Conservation (phyloP, 176 grass and related monocot genomes). For the Metroxylon sagu region DNA sequence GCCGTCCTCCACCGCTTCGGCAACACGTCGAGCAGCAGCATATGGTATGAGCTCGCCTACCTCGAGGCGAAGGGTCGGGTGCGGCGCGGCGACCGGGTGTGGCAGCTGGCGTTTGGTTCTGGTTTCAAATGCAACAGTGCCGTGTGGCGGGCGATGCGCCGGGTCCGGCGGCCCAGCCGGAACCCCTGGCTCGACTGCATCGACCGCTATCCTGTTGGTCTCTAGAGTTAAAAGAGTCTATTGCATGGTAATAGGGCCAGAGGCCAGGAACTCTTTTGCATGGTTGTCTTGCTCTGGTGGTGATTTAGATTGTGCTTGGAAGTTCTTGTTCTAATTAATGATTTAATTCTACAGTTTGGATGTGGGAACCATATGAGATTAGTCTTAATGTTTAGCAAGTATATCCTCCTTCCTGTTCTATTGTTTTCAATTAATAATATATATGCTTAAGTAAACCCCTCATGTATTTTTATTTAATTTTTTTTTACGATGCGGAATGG, state of each 20-base stretch:
- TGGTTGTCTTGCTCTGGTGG: too few relatives aligned
- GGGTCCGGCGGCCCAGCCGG: slow-evolving; percentile 49
- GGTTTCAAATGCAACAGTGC: slow-evolving; percentile 99
- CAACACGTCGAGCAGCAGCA: slow-evolving; percentile 93
- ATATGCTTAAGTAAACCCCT: too few relatives aligned
- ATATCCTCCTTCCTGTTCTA: too few relatives aligned
- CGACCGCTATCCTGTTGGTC: slow-evolving; percentile 50
- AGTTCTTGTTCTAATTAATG: too few relatives aligned
- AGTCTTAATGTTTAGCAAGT: too few relatives aligned
- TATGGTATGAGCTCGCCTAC: slow-evolving; percentile 97
- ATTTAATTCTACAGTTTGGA: too few relatives aligned
- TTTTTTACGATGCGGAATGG: too few relatives aligned
- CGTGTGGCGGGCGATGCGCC: slow-evolving; percentile 72
- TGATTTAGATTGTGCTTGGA: too few relatives aligned
- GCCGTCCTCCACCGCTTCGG: slow-evolving; percentile 91
- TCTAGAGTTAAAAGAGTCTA: background rate
- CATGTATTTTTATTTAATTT: too few relatives aligned
- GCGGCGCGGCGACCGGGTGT: slow-evolving; percentile 80
- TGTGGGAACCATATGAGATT: too few relatives aligned
- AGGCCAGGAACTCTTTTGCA: too few relatives aligned
- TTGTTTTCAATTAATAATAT: too few relatives aligned
- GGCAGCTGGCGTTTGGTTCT: slow-evolving; percentile 97
- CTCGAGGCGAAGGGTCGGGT: slow-evolving; percentile 85
- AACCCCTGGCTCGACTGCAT: slow-evolving; percentile 79
- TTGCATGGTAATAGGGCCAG: background rate